Percentiles rank a stretch among this genome's conserved stretches.
These are phyloP conservation scores for Aspergillus felis DNA, from an alignment of 2,329 filamentous ascomycete genomes.

Conservation along the genomic window DNA sequence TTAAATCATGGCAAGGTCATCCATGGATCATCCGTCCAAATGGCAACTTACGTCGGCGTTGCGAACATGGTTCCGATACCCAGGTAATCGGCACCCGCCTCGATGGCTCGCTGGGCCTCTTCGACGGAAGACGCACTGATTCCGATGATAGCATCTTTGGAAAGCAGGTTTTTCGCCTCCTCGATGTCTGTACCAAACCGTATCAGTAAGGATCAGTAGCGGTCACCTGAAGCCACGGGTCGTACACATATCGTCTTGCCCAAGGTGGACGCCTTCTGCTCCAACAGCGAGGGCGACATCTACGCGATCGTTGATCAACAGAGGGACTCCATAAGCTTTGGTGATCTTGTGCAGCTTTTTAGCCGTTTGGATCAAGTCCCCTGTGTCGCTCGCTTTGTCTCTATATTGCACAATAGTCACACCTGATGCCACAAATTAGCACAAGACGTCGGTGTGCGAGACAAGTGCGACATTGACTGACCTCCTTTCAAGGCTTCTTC, in stretches of 20 bases:
- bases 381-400: slow-evolving; percentile 79
- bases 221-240: slow-evolving; percentile 5
- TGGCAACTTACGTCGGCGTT: slow-evolving; percentile 69
- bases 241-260: slow-evolving; percentile 86
- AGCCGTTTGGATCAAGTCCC: slow-evolving; percentile 65
- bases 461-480: slow-evolving; percentile 20
- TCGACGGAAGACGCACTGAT: slow-evolving; percentile 73
- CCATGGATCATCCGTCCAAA: background rate
- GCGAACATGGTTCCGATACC: slow-evolving; percentile 88
- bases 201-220: background rate
- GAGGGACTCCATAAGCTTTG: slow-evolving; percentile 63
- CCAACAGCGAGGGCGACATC: slow-evolving; percentile 82
- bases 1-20: background rate
- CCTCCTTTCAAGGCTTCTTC: slow-evolving; percentile 72
- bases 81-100: slow-evolving; percentile 80
- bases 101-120: slow-evolving; percentile 69
- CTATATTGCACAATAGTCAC: slow-evolving; percentile 85
- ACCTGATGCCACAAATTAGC: slow-evolving; percentile 39
- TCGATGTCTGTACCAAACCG: slow-evolving; percentile 47
- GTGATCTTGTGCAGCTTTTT: slow-evolving; percentile 69
- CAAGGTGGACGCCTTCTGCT: slow-evolving; percentile 89
- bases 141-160: slow-evolving; percentile 75
- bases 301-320: slow-evolving; percentile 89
- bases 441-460: background rate
- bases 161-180: slow-evolving; percentile 68